These are phyloP conservation scores for Trametes hirsuta DNA, from an alignment of 1,284 basidiomycete genomes.

Conservation along the genomic window DNA sequence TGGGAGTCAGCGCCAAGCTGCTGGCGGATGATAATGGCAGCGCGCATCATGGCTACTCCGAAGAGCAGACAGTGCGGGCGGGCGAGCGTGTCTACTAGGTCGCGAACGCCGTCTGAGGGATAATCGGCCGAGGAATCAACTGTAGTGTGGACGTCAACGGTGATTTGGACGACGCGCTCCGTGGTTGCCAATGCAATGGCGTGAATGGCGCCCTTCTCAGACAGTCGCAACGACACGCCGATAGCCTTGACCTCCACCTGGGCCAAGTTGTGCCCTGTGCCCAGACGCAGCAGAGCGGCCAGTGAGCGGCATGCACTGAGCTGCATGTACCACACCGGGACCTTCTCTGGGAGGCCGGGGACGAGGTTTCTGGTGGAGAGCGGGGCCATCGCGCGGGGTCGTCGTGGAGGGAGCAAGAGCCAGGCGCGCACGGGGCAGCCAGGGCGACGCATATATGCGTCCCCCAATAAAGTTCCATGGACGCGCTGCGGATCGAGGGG, in stretches of 20 bases:
- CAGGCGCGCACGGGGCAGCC: neutral
- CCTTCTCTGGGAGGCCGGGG: neutral
- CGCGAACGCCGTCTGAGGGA: neutral
- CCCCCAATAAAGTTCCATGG: neutral
- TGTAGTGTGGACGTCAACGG: neutral
- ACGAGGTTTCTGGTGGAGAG: slow-evolving; percentile 6
- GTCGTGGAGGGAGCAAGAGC: neutral
- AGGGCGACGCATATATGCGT: neutral
- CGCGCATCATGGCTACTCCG: slow-evolving; percentile 3
- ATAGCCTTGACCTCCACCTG: neutral
- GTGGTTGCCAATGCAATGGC: slow-evolving; percentile 19
- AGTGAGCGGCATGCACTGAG: neutral
- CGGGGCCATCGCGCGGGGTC: neutral
- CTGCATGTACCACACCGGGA: neutral
- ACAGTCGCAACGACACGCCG: slow-evolving; percentile 14
- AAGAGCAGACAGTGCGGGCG: slow-evolving; percentile 1
- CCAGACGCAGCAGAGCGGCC: neutral
- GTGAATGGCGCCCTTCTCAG: slow-evolving; percentile 9
- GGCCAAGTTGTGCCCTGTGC: neutral
- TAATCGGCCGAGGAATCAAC: too few species aligned
- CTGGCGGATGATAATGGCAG: slow-evolving; percentile 7
- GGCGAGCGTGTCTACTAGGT: neutral
- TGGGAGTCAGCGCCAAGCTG: neutral
- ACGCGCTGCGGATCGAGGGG: neutral
- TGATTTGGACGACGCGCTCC: slow-evolving; percentile 6